Base-by-base conservation (phyloP, 345 rosid genomes). In the Euphorbia peplus region DNA sequence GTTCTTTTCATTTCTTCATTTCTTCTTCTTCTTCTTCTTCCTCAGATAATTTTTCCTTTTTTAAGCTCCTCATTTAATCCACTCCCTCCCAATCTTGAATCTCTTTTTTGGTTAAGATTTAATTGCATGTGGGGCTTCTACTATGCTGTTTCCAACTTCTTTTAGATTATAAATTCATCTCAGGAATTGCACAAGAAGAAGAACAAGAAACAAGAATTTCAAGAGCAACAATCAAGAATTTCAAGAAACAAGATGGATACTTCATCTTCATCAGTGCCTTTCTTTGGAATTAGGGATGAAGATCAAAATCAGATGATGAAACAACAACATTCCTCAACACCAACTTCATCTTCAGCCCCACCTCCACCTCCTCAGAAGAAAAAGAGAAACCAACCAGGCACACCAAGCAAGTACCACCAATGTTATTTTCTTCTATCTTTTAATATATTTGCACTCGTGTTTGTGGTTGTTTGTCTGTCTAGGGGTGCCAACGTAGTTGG, bases 361-460 rank as follows among this genome's bases (percentile, higher is more conserved):
- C 72, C 77, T 26, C 79, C 78, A 52, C 87, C 82, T 60, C 82
- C 87, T 8, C 92, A 68, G 80, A 89, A 84, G 83, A 89, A 83
- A 74, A 85, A 71, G 71, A 78, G 95, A 81, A 89, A 89, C 73
- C 95, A 87, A 63, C 92, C 95, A 60, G 90, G 92, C 81, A 83
- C 81, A 64, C 90, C 95, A 77, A 81, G 95, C 83, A 87, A 82
- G 90, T 87, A 80, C 62, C n/a, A n/a, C n/a, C n/a, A n/a, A n/a
- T n/a, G n/a, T n/a, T n/a, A n/a, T n/a, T n/a, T n/a, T n/a, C n/a
- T n/a, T n/a, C n/a, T n/a, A n/a, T n/a, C n/a, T n/a, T n/a, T n/a
- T n/a, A n/a, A n/a, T n/a, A n/a, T n/a, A n/a, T n/a, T n/a, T n/a
- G n/a, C n/a, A n/a, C n/a, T n/a, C n/a, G n/a, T n/a, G n/a, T n/a